Base-by-base conservation (phyloP, 306 rosid species). In the Prunus dulcis region DNA sequence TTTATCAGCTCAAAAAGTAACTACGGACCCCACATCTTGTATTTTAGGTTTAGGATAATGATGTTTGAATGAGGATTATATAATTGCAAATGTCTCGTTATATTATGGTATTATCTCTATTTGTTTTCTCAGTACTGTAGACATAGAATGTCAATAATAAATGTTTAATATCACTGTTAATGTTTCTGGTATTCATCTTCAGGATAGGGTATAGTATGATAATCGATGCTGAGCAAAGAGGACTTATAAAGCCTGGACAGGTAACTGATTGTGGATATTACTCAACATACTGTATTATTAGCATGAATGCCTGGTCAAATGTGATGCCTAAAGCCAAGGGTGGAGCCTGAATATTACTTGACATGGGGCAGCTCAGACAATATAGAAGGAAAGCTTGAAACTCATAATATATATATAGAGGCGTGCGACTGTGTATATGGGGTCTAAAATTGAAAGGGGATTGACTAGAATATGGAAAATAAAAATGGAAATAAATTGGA, bases 161-260 rank as follows among this genome's bases (percentile, higher is more conserved):
- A 38, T 46, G 66, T 72, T 34, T 69, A 17, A 4, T 53, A 9
- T 52, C 51, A 7, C 56, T 63, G 64, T 55, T 43, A 51, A 57
- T 27, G 46, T 46, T 76, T 83, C 41, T 56, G 28, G 23, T 75
- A 72, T 76, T 75, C 80, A 56, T 80, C 82, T 82, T 76, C 98
- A 94, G 98, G 87, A 95, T 95, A 67, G 99, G 99, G 41, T 71
- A 82, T 82, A 92, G 97, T 80, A 95, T 95, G 99, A 89, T 95
- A 76, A 22, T 76, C 67, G 97, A 95, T 86, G 99, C 99, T 57
- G 99, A 95, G 84, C 83, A 90, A 85, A 87, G 74, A 83, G 99
- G 99, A 78, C 85, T 67, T 72, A 95, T 95, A 69, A 85, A 90
- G 2, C 97, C 99, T 76, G 97, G 99, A 72, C 88, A 92, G 99